Evolutionary conservation across 306 rosid species (phyloP).

Genomic region (Cucurbita pepo): DNA sequence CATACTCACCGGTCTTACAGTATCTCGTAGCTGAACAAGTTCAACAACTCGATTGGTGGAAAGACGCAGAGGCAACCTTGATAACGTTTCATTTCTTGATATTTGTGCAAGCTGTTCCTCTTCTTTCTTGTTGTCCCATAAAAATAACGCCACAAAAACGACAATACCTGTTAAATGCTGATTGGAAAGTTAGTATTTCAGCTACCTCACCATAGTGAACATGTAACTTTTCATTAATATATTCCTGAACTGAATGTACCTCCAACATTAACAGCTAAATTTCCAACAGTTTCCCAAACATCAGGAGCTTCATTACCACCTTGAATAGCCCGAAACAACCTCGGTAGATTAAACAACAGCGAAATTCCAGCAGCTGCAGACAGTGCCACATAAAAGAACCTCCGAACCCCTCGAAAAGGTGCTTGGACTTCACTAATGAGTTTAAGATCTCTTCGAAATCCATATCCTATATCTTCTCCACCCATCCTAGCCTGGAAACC

Average conservation of each 20-base stretch:
- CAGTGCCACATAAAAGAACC: conserved; percentile 67
- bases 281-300: conserved; percentile 73
- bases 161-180: conserved; percentile 74
- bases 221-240: background rate
- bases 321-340: conserved; percentile 45
- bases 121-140: conserved; percentile 96
- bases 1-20: conserved; percentile 73
- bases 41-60: conserved; percentile 93
- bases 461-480: conserved; percentile 85
- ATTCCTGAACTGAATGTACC: conserved; percentile 29
- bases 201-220: conserved; percentile 1
- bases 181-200: conserved; percentile 33
- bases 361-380: conserved; percentile 94
- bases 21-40: conserved; percentile 91
- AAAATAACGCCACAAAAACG: conserved; percentile 55
- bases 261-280: conserved; percentile 77
- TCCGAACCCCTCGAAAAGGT: conserved; percentile 90
- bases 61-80: conserved; percentile 88
- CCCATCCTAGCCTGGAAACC: conserved; percentile 78
- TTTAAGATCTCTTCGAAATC: conserved; percentile 95
- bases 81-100: conserved; percentile 67
- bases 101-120: conserved; percentile 88
- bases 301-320: conserved; percentile 85
- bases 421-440: conserved; percentile 99
- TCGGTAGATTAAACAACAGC: conserved; percentile 48